Base-by-base conservation (phyloP, 441 rosid genomes). In the Pelargonium australe region DNA sequence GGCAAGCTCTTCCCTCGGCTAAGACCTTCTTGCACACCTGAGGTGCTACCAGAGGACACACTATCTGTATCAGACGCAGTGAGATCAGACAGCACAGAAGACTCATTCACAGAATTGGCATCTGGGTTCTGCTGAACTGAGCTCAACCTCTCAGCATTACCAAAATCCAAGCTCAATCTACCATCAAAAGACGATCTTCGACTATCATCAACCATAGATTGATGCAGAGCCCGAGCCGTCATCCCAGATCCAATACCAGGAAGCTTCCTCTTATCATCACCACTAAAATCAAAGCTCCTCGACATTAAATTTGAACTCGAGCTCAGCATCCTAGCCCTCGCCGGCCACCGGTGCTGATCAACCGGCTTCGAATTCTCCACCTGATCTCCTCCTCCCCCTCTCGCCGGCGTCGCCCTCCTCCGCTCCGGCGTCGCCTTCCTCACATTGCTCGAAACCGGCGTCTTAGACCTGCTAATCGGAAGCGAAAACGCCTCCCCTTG, bases 401-500 rank as follows among this genome's bases (percentile, higher is more conserved):
- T 82, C 72, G 79, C 84, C 0, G 84, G 87, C 2, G 91, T 81
- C 23, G 82, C 72, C 64, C 75, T 83, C 47, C 84, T 83, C 75
- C 90, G 68, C 66, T 84, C 88, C 0, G 86, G 86, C 62, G 88
- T 84, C 20, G 78, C 61, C 73, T 80, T 81, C 74, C 85, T 78
- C 68, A 69, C 70, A 64, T 76, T 66, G 70, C 66, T 61, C 43
- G 71, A 60, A 25, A 72, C 43, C 71, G 81, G 73, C 16, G 75
- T 84, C 68, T 83, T 88, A 47, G 86, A 76, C 80, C 81, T 88
- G 34, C 90, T 85, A 71, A 88, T 69, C 68, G 93, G 93, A 12
- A 88, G 88, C 49, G 94, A 88, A 73, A 83, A 87, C 66, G 83
- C 69, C 69, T 87, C 88, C 0, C 91, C 91, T 80, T 85, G 91